Conservation (phyloP, 768 basidiomycete species). For the Hypholoma sublateritium region DNA sequence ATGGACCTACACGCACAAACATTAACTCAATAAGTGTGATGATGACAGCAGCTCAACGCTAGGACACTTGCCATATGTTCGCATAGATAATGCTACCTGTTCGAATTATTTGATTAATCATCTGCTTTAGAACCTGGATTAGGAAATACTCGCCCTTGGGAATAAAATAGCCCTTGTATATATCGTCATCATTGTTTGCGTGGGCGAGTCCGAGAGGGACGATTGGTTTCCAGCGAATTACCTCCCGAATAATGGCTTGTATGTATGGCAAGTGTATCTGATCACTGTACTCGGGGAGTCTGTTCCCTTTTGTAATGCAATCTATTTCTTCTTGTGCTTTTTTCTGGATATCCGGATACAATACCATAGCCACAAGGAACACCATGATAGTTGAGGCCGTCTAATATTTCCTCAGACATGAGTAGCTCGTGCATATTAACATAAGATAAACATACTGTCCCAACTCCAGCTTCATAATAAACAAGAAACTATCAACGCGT, state of each 20-base stretch:
- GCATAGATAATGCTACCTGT: not conserved
- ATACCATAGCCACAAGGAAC: conserved; percentile 30
- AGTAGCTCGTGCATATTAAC: no score
- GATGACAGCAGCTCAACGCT: no score
- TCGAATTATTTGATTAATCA: not conserved
- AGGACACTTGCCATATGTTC: not conserved
- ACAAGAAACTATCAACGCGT: not conserved
- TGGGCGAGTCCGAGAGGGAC: conserved; percentile 22
- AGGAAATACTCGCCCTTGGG: conserved; percentile 13
- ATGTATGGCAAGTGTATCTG: conserved; percentile 25
- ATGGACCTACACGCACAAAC: conserved; percentile 34
- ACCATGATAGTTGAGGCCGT: conserved; percentile 11
- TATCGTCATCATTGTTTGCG: conserved; percentile 22
- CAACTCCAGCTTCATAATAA: not conserved
- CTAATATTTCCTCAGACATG: not conserved
- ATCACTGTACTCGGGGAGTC: conserved; percentile 29
- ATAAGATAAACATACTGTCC: not conserved
- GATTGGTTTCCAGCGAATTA: conserved; percentile 20
- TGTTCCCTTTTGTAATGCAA: conserved; percentile 25
- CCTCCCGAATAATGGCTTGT: conserved; percentile 20
- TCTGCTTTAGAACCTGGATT: no score
- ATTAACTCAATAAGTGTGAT: not conserved
- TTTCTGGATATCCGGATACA: conserved; percentile 28
- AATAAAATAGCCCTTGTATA: conserved; percentile 19
- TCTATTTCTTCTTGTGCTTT: conserved; percentile 38